Percentiles rank a stretch among this genome's conserved stretches.
These are phyloP conservation scores for Lentinula boryana DNA, from an alignment of 768 basidiomycete genomes.

Conservation along the genomic window DNA sequence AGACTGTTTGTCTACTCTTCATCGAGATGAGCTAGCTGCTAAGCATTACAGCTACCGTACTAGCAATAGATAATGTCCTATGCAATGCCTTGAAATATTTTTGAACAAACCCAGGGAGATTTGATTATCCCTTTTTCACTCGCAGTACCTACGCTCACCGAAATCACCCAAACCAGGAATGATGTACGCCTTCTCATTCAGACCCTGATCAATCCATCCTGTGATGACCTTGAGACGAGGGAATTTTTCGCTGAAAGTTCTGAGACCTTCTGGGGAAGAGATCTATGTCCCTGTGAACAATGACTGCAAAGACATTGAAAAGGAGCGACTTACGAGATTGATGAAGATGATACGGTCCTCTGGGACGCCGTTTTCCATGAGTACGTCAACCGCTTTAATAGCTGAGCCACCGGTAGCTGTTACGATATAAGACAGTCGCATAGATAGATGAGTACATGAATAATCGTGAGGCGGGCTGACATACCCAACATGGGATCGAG, in stretches of 20 bases:
- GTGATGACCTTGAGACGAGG: conserved; percentile 81
- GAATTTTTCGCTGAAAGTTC: conserved; percentile 69
- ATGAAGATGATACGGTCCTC: conserved; percentile 95
- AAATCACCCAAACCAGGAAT: conserved; percentile 97
- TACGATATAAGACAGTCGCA: conserved; percentile 2
- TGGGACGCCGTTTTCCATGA: conserved; percentile 86
- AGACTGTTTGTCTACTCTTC: not conserved
- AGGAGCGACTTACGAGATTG: conserved; percentile 60
- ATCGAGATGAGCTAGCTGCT: not conserved
- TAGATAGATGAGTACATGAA: not conserved
- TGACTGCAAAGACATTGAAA: not conserved
- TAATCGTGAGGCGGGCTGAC: conserved; percentile 15
- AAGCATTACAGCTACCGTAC: not conserved
- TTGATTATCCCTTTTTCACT: not conserved
- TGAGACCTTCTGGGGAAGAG: conserved; percentile 85
- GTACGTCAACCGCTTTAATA: conserved; percentile 94
- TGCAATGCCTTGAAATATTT: not conserved
- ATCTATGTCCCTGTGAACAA: conserved; percentile 48
- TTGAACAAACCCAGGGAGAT: not conserved
- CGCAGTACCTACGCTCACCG: conserved; percentile 72
- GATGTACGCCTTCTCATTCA: conserved; percentile 89
- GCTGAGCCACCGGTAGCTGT: conserved; percentile 94
- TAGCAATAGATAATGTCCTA: not conserved
- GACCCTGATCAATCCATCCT: conserved; percentile 91
- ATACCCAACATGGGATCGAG: conserved; percentile 96